Evolutionary conservation across 1,284 basidiomycete genomes (phyloP), one percentile per base, ranked within the genome.

Genomic region (Ceraceosorus guamensis): DNA sequence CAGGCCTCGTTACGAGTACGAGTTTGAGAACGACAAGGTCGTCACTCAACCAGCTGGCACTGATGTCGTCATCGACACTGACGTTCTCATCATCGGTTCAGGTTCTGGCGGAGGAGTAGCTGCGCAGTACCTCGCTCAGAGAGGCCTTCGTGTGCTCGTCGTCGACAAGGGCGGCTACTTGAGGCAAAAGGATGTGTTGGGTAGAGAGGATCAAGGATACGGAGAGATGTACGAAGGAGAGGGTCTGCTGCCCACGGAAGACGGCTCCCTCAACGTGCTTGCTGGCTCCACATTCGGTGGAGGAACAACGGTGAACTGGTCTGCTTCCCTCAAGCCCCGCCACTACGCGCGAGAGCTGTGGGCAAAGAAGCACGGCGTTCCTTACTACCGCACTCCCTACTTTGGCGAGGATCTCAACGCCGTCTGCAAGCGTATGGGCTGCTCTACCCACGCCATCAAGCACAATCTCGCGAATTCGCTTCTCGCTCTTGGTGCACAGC

Each of bases 241-340:
- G 13, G 79, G 78, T 0, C 64, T 79, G 33, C 55, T 79, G 45
- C 73, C 75, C 10, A 75, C 71, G 24, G 77, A 79, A 47, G 71
- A 77, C 46, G 75, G 77, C 4, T 68, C 71, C 30, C 63, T 79
- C 55, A 77, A 71, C 48, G 54, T 80, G 24, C 64, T 81, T 4
- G 76, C 77, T 3, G 79, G 77, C 0, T 69, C 71, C 13, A 77
- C 75, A 14, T 79, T 79, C 31, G 80, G 80, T 5, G 80, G 80
- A 4, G 80, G 80, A 11, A 77, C 76, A 0, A 71, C 77, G 18
- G 75, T 81, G 68, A 81, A 81, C 65, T 81, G 80, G 80, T 78
- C 77, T 0, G 79, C 78, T 2, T 77, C 76, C 18, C 71, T 78
- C 50, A 70, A 71, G 58, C 77, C 78, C 11, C 77, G 76, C n/a